These are phyloP conservation scores for Fusarium camptoceras DNA, from an alignment of 2,329 filamentous ascomycete genomes.

Conservation along the genomic window DNA sequence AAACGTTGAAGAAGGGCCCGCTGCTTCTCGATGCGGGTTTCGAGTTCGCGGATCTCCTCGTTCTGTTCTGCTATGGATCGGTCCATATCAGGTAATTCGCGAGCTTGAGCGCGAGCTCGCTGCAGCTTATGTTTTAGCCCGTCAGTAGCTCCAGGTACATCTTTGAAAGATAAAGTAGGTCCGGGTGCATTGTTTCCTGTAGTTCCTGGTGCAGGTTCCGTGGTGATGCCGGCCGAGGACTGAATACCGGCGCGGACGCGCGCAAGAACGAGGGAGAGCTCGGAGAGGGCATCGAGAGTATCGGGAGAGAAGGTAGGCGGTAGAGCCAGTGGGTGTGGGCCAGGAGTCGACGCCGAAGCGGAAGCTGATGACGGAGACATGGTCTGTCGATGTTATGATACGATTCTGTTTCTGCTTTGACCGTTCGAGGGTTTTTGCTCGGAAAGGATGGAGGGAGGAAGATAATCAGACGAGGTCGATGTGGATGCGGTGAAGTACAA, in stretches of 20 bases:
- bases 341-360: slow-evolving; percentile 31
- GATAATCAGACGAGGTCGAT: slow-evolving; percentile 30
- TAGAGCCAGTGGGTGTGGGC: slow-evolving; percentile 60
- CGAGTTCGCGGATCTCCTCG: slow-evolving; percentile 74
- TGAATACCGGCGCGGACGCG: slow-evolving; percentile 71
- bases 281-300: slow-evolving; percentile 85
- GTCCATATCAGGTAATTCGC: slow-evolving; percentile 75
- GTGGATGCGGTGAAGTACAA: slow-evolving; percentile 31
- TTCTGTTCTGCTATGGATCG: slow-evolving; percentile 76
- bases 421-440: slow-evolving; percentile 21
- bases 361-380: slow-evolving; percentile 48
- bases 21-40: slow-evolving; percentile 72
- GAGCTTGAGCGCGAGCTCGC: slow-evolving; percentile 76
- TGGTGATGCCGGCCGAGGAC: slow-evolving; percentile 55
- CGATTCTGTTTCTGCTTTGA: slow-evolving; percentile 15
- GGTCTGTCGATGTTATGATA: slow-evolving; percentile 23
- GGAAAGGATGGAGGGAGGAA: slow-evolving; percentile 3
- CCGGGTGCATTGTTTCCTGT: slow-evolving; percentile 51
- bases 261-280: slow-evolving; percentile 81
- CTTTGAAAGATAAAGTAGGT: slow-evolving; percentile 68
- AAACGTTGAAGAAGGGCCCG: slow-evolving; percentile 67
- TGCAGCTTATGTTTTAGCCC: slow-evolving; percentile 85
- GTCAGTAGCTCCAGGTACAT: slow-evolving; percentile 82
- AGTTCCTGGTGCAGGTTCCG: slow-evolving; percentile 54
- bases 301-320: slow-evolving; percentile 79